Evolutionary conservation across 768 basidiomycete genomes (phyloP).

Genomic region (Mycena latifolia): DNA sequence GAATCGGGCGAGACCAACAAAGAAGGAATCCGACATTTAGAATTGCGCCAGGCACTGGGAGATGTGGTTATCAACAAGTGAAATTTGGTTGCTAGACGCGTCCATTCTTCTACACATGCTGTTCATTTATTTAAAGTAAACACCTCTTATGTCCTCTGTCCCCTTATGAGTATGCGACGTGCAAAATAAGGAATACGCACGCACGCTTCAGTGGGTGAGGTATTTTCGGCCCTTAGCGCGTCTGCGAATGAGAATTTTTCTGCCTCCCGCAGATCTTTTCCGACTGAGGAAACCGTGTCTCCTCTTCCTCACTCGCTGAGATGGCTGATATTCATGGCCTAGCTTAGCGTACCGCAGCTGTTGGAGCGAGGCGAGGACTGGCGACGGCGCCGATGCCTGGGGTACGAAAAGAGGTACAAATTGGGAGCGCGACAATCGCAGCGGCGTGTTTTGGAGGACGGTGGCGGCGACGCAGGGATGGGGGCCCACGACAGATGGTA

Average conservation of each 20-base stretch:
- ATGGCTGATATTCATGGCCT: slow-evolving; percentile 97
- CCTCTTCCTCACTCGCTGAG: slow-evolving; percentile 91
- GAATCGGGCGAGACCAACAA: slow-evolving; percentile 28
- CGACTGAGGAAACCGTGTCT: slow-evolving; percentile 92
- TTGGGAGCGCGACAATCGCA: slow-evolving; percentile 40
- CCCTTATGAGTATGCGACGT: background rate
- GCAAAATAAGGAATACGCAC: slow-evolving; percentile 14
- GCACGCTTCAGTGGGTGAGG: slow-evolving; percentile 75
- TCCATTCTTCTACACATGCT: slow-evolving; percentile 18
- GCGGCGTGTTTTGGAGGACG: slow-evolving; percentile 32
- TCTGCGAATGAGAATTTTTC: slow-evolving; percentile 79
- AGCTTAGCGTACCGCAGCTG: slow-evolving; percentile 75
- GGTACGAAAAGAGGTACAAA: slow-evolving; percentile 39
- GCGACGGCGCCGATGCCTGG: slow-evolving; percentile 43
- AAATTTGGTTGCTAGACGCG: slow-evolving; percentile 20
- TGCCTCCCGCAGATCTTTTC: slow-evolving; percentile 74
- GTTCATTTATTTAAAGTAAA: slow-evolving; percentile 26
- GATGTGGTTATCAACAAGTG: slow-evolving; percentile 39
- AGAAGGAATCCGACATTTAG: slow-evolving; percentile 33
- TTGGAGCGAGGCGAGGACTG: slow-evolving; percentile 55
- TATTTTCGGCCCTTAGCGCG: slow-evolving; percentile 82
- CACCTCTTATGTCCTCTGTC: slow-evolving; percentile 3
- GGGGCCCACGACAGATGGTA: slow-evolving; percentile 38
- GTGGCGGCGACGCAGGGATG: slow-evolving; percentile 28
- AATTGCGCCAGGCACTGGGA: slow-evolving; percentile 33